Conservation (phyloP, 768 basidiomycete genomes). For the Glaciozyma martinii region DNA sequence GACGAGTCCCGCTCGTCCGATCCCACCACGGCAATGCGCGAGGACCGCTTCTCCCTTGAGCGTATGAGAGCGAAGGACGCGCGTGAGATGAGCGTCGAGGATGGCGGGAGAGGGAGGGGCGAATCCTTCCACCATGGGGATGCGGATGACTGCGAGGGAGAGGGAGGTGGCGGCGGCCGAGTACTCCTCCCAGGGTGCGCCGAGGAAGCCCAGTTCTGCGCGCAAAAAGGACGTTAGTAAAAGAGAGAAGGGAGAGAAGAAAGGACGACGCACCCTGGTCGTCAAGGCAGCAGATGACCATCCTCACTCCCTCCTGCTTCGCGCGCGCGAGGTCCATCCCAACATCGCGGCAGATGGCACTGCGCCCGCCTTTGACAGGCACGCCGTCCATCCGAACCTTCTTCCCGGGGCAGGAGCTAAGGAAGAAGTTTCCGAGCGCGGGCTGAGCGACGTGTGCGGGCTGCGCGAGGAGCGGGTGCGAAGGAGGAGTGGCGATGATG, state of each 20-base stretch:
- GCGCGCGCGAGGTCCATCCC: conserved; percentile 67
- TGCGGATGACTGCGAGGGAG: conserved; percentile 69
- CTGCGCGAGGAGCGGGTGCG: conserved; percentile 25
- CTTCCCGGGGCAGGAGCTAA: conserved; percentile 92
- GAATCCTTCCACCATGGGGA: conserved; percentile 85
- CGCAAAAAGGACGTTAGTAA: conserved; percentile 57
- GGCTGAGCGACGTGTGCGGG: conserved; percentile 17
- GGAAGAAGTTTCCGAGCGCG: conserved; percentile 67
- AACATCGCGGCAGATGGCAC: conserved; percentile 73
- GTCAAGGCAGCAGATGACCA: conserved; percentile 60
- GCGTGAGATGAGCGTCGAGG: conserved; percentile 59
- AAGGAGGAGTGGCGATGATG: neutral
- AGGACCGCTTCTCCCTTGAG: conserved; percentile 61
- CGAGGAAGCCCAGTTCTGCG: conserved; percentile 66
- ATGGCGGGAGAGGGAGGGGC: conserved; percentile 53
- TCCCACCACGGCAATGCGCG: conserved; percentile 87
- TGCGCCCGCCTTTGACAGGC: conserved; percentile 50
- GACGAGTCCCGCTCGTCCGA: conserved; percentile 83
- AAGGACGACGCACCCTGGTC: conserved; percentile 22
- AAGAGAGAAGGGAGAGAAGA: conserved; percentile 38
- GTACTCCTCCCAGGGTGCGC: conserved; percentile 79
- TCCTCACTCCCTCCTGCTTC: conserved; percentile 58
- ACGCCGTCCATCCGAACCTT: conserved; percentile 49
- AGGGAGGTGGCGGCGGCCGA: conserved; percentile 51
- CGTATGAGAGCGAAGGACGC: conserved; percentile 63